phyloP scores from a whole-genome alignment of 2,329 filamentous ascomycete genomes.

The Scedosporium apiospermum region DNA sequence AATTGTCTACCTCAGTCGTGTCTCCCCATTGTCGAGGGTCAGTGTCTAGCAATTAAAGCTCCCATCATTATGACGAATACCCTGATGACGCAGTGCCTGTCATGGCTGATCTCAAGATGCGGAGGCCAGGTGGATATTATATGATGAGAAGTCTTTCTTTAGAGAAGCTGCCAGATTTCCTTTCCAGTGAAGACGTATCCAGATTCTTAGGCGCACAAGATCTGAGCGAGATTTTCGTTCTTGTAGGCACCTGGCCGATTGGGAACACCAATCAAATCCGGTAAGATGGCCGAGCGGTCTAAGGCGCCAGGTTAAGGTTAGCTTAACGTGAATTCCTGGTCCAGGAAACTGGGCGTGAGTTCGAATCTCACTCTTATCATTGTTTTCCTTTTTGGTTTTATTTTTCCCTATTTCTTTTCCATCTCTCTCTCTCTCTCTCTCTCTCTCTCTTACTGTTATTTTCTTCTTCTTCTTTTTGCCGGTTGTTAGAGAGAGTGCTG shows the following conservation, averaged over 20 bases:
- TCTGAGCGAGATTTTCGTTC: background rate
- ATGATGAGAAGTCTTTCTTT: too few species aligned
- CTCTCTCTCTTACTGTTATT: background rate
- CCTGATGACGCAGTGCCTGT: too few species aligned
- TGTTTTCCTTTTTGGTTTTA: background rate
- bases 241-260: background rate
- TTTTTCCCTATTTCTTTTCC: background rate
- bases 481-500: background rate
- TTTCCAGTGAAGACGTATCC: background rate
- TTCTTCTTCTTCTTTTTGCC: background rate
- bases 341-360: background rate
- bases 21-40: too few species aligned
- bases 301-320: background rate
- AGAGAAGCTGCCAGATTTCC: too few species aligned
- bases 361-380: background rate
- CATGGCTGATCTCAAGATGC: too few species aligned
- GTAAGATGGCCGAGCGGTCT: background rate
- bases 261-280: background rate
- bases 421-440: background rate
- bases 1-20: too few species aligned
- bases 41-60: too few species aligned
- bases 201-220: background rate
- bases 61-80: too few species aligned
- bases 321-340: background rate
- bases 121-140: too few species aligned